Evolutionary conservation across 768 basidiomycete genomes (phyloP).

Genomic region (Boletus reticuloceps): DNA sequence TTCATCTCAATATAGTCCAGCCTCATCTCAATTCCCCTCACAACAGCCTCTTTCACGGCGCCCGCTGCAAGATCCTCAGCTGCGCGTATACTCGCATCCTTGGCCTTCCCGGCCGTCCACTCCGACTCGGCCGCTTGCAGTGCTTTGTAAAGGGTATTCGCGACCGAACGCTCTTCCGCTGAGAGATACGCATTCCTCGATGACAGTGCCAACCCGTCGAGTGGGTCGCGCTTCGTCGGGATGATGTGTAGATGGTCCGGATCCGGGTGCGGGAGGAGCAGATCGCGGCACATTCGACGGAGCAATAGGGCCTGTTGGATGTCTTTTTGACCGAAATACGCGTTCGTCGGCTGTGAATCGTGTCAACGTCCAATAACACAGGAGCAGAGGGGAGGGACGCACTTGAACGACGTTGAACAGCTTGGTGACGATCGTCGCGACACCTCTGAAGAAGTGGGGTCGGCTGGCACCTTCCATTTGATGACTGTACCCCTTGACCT

Average conservation of each 20-base stretch:
- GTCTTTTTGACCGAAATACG: slow-evolving; percentile 98
- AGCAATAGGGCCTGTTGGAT: slow-evolving; percentile 94
- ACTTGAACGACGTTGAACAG: slow-evolving; percentile 92
- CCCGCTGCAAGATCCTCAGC: slow-evolving; percentile 43
- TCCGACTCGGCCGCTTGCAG: slow-evolving; percentile 53
- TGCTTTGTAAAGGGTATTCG: slow-evolving; percentile 65
- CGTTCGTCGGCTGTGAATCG: slow-evolving; percentile 63
- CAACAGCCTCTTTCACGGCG: slow-evolving; percentile 28
- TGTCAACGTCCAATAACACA: not conserved
- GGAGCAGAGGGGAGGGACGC: not conserved
- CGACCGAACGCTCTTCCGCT: slow-evolving; percentile 56
- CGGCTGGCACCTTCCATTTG: slow-evolving; percentile 90
- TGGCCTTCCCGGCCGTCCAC: slow-evolving; percentile 54
- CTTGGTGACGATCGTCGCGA: slow-evolving; percentile 93
- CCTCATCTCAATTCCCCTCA: slow-evolving; percentile 49
- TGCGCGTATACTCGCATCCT: slow-evolving; percentile 44
- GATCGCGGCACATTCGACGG: slow-evolving; percentile 72
- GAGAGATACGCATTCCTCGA: slow-evolving; percentile 88
- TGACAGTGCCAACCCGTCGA: slow-evolving; percentile 76
- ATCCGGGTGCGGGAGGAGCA: slow-evolving; percentile 77
- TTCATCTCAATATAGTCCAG: slow-evolving; percentile 92
- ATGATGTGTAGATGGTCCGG: slow-evolving; percentile 78
- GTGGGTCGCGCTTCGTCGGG: slow-evolving; percentile 72
- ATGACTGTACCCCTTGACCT: slow-evolving; percentile 86
- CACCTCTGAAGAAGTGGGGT: slow-evolving; percentile 93